A percentile compares a stretch with the other conserved stretches of the same genome.
These are phyloP conservation scores for Fusarium lateritium DNA, from an alignment of 2,329 filamentous ascomycete species.

Conservation along the genomic window DNA sequence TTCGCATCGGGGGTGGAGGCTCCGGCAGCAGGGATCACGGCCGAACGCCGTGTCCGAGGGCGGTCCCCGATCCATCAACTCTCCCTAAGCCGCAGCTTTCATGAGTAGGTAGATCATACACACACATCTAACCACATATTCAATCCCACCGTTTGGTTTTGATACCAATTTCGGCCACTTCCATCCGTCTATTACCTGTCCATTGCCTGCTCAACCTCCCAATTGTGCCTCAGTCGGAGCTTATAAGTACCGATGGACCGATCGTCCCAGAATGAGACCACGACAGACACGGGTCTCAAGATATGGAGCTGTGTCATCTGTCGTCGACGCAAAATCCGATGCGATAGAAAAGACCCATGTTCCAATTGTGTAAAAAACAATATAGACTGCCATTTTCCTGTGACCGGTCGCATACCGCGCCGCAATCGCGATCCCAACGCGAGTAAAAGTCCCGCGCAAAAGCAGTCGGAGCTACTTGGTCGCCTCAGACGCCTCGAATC, in stretches of 20 bases:
- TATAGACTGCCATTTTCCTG: conserved; percentile 52
- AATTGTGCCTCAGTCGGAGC: conserved; percentile 11
- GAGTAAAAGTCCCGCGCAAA: conserved; percentile 46
- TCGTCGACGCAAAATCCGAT: conserved; percentile 51
- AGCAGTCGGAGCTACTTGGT: conserved; percentile 50
- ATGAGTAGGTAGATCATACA: background rate
- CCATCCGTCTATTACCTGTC: background rate
- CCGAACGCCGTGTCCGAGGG: conserved; percentile 52
- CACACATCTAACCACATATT: background rate
- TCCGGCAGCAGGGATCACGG: conserved; percentile 37
- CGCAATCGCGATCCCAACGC: conserved; percentile 41
- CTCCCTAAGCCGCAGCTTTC: background rate
- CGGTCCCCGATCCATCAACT: conserved; percentile 31
- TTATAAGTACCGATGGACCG: conserved; percentile 41
- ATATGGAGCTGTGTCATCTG: conserved; percentile 54
- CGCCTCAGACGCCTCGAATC: conserved; percentile 51
- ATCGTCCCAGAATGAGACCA: conserved; percentile 21
- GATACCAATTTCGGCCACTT: background rate
- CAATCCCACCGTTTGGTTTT: background rate
- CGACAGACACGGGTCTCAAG: conserved; percentile 38
- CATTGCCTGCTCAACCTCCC: background rate
- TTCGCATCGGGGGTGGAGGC: conserved; percentile 6
- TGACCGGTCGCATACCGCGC: conserved; percentile 51
- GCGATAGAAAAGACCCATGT: conserved; percentile 52
- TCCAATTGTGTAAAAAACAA: conserved; percentile 46